These are phyloP conservation scores for Holtermanniella nyarrowii DNA, from an alignment of 768 basidiomycete genomes.

Conservation along the genomic window DNA sequence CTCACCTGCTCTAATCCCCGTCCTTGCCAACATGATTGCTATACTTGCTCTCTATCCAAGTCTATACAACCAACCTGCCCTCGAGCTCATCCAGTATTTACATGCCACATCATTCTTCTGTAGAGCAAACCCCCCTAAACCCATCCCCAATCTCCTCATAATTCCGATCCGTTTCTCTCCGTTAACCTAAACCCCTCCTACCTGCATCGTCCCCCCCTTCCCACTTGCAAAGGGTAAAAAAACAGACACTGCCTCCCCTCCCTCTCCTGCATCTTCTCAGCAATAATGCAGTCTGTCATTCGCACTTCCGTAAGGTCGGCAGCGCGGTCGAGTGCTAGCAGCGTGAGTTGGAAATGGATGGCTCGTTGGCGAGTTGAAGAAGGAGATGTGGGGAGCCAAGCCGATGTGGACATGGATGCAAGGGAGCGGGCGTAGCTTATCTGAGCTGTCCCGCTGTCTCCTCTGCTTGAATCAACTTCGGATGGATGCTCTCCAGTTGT, in stretches of 20 bases:
- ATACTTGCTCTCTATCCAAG: too few relatives aligned
- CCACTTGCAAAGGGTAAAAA: too few relatives aligned
- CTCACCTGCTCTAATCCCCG: too few relatives aligned
- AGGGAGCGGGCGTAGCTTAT: not conserved
- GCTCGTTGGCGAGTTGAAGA: not conserved
- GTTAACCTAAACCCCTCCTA: constrained; percentile 15
- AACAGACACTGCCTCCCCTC: constrained; percentile 2
- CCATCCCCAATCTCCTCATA: constrained; percentile 7
- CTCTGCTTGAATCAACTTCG: too few relatives aligned
- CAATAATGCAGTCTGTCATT: constrained; percentile 39
- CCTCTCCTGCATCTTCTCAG: constrained; percentile 13
- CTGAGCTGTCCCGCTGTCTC: too few relatives aligned
- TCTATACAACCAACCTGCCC: too few relatives aligned
- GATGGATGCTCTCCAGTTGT: too few relatives aligned
- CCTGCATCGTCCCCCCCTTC: constrained; percentile 8
- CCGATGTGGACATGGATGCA: not conserved
- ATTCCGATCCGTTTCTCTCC: constrained; percentile 10
- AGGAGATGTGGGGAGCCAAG: constrained; percentile 1
- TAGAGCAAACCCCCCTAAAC: constrained; percentile 12
- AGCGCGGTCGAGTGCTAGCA: constrained; percentile 24
- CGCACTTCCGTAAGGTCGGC: constrained; percentile 32
- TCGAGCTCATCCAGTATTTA: too few relatives aligned
- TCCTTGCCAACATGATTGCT: too few relatives aligned
- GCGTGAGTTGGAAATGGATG: constrained; percentile 18
- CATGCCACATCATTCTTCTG: too few relatives aligned